Evolutionary conservation across 2,329 filamentous ascomycete species (phyloP).

Genomic region (Venturia effusa): DNA sequence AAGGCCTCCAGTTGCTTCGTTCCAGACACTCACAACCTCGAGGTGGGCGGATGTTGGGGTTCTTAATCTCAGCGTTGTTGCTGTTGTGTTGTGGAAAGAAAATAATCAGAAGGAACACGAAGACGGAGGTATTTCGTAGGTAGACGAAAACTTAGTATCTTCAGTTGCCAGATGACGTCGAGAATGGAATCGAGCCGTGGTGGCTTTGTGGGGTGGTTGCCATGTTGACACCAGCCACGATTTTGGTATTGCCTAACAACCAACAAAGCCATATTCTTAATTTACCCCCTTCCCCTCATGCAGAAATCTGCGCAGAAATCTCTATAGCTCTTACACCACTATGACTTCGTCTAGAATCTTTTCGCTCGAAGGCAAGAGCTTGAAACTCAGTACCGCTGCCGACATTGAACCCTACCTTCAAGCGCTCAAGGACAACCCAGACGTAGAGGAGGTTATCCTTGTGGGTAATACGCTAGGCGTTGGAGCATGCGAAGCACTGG

Average conservation of each 20-base stretch:
- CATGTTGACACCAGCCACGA: too few species aligned
- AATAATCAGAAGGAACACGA: background rate
- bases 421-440: conserved; percentile 56
- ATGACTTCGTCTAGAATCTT: conserved; percentile 50
- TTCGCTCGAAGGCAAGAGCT: conserved; percentile 79
- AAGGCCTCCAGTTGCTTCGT: background rate
- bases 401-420: conserved; percentile 80
- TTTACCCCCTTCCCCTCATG: too few species aligned
- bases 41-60: too few species aligned
- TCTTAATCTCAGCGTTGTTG: background rate
- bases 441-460: conserved; percentile 77
- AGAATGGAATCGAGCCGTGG: too few species aligned
- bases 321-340: background rate
- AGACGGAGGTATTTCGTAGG: too few species aligned
- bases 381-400: conserved; percentile 82
- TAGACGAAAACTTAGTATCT: too few species aligned
- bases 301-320: too few species aligned
- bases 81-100: background rate
- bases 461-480: conserved; percentile 89
- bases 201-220: too few species aligned
- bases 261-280: too few species aligned
- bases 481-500: conserved; percentile 74
- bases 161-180: too few species aligned
- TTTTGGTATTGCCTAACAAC: too few species aligned
- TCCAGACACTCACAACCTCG: too few species aligned